These are phyloP conservation scores for Pythium folliculosum DNA, from an alignment of 352 stramenopile genomes.

Conservation along the genomic window DNA sequence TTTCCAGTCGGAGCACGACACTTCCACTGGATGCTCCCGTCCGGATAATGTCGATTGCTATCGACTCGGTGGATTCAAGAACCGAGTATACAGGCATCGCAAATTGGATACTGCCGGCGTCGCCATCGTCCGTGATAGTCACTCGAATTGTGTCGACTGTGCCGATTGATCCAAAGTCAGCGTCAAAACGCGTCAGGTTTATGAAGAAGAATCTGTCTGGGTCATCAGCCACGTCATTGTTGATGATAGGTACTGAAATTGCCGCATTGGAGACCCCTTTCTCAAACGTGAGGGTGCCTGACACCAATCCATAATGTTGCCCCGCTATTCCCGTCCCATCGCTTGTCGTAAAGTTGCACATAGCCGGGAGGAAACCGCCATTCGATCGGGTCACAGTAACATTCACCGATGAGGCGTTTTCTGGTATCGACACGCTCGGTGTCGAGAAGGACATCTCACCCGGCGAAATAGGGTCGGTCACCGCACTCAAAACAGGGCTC, in stretches of 20 bases:
- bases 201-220: slow-evolving; percentile 51
- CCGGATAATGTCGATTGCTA: slow-evolving; percentile 34
- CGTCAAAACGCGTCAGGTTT: slow-evolving; percentile 26
- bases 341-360: slow-evolving; percentile 35
- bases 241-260: slow-evolving; percentile 44
- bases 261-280: slow-evolving; percentile 23
- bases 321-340: slow-evolving; percentile 40
- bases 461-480: slow-evolving; percentile 48
- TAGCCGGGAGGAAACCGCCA: slow-evolving; percentile 40
- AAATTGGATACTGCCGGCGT: slow-evolving; percentile 47
- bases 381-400: slow-evolving; percentile 35
- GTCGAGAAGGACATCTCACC: slow-evolving; percentile 43
- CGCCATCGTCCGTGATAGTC: slow-evolving; percentile 51
- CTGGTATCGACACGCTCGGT: slow-evolving; percentile 24
- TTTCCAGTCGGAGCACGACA: slow-evolving; percentile 25
- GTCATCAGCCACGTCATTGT: slow-evolving; percentile 53
- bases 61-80: slow-evolving; percentile 25
- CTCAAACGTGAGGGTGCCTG: slow-evolving; percentile 36
- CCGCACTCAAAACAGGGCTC: slow-evolving; percentile 33
- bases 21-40: slow-evolving; percentile 34
- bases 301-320: slow-evolving; percentile 31
- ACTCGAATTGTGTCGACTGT: slow-evolving; percentile 23
- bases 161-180: slow-evolving; percentile 38
- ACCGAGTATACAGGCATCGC: slow-evolving; percentile 28
- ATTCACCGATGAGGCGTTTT: slow-evolving; percentile 20